Conservation (phyloP, 768 basidiomycete genomes). For the Vararia minispora region DNA sequence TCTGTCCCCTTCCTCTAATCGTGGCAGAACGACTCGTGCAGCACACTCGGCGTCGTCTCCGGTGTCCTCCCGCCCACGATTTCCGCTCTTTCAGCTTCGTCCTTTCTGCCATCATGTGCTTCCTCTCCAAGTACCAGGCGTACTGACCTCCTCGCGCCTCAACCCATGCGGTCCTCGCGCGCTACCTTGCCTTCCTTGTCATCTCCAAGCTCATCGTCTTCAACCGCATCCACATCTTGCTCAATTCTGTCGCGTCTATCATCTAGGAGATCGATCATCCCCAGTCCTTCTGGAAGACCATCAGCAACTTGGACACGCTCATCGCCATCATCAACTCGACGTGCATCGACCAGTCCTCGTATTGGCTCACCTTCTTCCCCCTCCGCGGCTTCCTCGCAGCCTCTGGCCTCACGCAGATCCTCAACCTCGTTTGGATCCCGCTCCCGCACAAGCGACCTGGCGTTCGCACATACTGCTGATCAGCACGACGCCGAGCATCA, state of each 20-base stretch:
- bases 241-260: constrained; percentile 28
- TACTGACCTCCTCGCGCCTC: constrained; percentile 60
- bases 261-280: constrained; percentile 37
- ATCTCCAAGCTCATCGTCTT: constrained; percentile 92
- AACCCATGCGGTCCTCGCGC: constrained; percentile 87
- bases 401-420: constrained; percentile 91
- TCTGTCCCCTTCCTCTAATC: constrained; percentile 64
- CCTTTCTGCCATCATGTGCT: constrained; percentile 86
- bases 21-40: constrained; percentile 56
- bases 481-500: constrained; percentile 68
- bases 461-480: constrained; percentile 87
- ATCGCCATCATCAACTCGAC: constrained; percentile 70
- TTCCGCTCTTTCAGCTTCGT: constrained; percentile 85
- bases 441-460: constrained; percentile 87
- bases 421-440: constrained; percentile 82
- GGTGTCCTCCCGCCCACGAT: constrained; percentile 90
- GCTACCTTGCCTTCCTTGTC: constrained; percentile 90
- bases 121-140: constrained; percentile 61
- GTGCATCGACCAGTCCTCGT: constrained; percentile 85
- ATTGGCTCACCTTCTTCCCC: constrained; percentile 91
- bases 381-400: constrained; percentile 90
- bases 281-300: constrained; percentile 31
- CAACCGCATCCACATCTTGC: constrained; percentile 80
- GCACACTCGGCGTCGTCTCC: constrained; percentile 73
- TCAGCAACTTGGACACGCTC: constrained; percentile 38